Base-by-base conservation (phyloP, 1,139 yeast species). In the Groenewaldozyma sp. region DNA sequence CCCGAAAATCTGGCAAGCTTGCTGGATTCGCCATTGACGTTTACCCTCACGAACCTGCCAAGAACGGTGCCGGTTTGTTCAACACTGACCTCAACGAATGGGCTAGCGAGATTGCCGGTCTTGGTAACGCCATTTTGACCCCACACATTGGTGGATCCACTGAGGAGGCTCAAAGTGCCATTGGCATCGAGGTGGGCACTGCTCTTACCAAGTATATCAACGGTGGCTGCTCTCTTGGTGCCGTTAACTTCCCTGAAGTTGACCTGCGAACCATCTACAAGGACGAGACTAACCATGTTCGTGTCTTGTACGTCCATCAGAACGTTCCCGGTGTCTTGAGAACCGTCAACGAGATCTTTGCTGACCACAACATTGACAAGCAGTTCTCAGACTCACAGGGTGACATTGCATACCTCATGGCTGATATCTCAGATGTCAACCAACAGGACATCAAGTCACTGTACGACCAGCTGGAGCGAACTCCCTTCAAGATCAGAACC, bases 141-240 rank as follows among this genome's bases (percentile, higher is more conserved):
- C 99, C 99, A 28, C 99, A 91, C 60, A 91, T 91, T 55, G 99
- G 99, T 68, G 98, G 98, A 49, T 87, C 97, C 38, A 91, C 99
- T 36, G 97, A 91, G 66, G 99, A 91, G 70, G 98, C 98, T 26
- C 99, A 91, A 72, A 76, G 87, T 45, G 95, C 97, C 38, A 91
- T 91, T 60, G 98, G 99, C 66, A 71, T 88, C 46, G 99, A 91
- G 68, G 99, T 91, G 45, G 87, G 82, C 44, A 71, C 82, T 37
- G 77, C 95, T 24, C 73, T 91, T 58, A 72, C 88, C 50, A 86
- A 84, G 63, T 93, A 87, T 69, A 82, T 91, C 62, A 91, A 88
- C 65, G 98, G 91, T 70, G 98, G 98, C 69, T 73, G 79, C 54
- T 82, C 97, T n/a, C 74, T 74, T 42, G 97, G 96, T 56, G 91